Evolutionary conservation across 306 rosid species (phyloP), one percentile per base, ranked within the genome.

Genomic region (barrel medic (Medicago truncatula)): DNA sequence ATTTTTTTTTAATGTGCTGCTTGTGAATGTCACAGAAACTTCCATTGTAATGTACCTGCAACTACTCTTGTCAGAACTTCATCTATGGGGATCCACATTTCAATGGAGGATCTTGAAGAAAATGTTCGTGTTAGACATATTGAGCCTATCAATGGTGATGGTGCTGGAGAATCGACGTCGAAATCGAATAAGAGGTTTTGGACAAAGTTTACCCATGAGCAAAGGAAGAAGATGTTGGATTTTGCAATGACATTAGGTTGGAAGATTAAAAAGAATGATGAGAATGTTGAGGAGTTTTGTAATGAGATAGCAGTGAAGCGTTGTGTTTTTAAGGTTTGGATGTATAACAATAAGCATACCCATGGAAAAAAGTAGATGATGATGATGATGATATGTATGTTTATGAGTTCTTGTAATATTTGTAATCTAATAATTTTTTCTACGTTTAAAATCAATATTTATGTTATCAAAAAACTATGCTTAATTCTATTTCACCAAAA

Each of bases 271-370:
- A n/a, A n/a, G n/a, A n/a, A n/a, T n/a, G n/a, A n/a, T n/a, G n/a
- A n/a, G n/a, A n/a, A n/a, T n/a, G n/a, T n/a, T n/a, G n/a, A n/a
- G n/a, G 82, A 83, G 71, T 93, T 93, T 82, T 93, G 97, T 28
- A 58, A 81, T 54, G 82, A 89, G 8, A 82, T 83, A 3, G 98
- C 97, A 0, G 87, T 93, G 3, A 85, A 85, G 75, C 91, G 92
- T 15, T 88, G 88, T 3, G 93, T 88, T 15, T 90, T 93, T n/a
- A 93, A 91, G 86, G 98, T 91, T 38, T 93, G 97, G 97, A 89
- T 93, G 93, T 89, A 88, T 75, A 93, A 93, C 85, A 91, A 93
- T 90, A 93, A 89, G 78, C 87, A 87, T 85, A 91, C 97, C 40
- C 86, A 86, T 13, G 92, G 96, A 67, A 91, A 91, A 91, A 89